Evolutionary conservation across 2,329 filamentous ascomycete species (phyloP), one percentile per base, ranked within the genome.

Genomic region (Pestalotiopsis sp.): DNA sequence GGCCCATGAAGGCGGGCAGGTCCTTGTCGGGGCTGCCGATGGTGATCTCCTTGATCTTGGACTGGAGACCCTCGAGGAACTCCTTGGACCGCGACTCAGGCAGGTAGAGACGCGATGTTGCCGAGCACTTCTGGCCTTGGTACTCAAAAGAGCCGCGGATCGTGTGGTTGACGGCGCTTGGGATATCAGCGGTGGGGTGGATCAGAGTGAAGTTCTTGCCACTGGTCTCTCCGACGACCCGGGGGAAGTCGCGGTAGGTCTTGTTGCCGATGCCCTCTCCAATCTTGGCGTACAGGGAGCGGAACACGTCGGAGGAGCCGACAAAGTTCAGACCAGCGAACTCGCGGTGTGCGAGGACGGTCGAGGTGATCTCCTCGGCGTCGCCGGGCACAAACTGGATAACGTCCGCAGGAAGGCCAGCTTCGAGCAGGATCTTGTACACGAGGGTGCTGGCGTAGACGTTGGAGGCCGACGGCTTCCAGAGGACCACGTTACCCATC

Each of bases 281-380:
- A 75, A 98, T 97, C 79, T 94, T 89, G 23, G 94, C 94, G 79
- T 97, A 97, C 12, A 98, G 86, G 77, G 90, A 90, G 71, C 94
- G 91, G 90, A 98, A 98, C 36, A 98, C 93, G 64, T 90, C 90
- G 0, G 95, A 98, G 84, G 92, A 96, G 70, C 95, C 95, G 1
- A 95, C 98, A 85, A 95, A 98, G 85, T 98, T 94, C 25, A 98
- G 89, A n/a, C 93, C 92, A 9, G 95, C 92, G 75, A 98, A 96
- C 69, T 97, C 86, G 74, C 85, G 89, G 84, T 96, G 94, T 65
- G 86, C 86, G 57, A 98, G 87, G 9, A 93, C 92, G 41, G 88
- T 87, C 78, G 91, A 90, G 69, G 95, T 98, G 69, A 98, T 89
- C 80, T 94, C 90, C 68, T 91, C 92, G 3, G 95, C 92, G 76